Evolutionary conservation across 192 early-diverging fungal species (phyloP).

Genomic region (Backusella australiensis): DNA sequence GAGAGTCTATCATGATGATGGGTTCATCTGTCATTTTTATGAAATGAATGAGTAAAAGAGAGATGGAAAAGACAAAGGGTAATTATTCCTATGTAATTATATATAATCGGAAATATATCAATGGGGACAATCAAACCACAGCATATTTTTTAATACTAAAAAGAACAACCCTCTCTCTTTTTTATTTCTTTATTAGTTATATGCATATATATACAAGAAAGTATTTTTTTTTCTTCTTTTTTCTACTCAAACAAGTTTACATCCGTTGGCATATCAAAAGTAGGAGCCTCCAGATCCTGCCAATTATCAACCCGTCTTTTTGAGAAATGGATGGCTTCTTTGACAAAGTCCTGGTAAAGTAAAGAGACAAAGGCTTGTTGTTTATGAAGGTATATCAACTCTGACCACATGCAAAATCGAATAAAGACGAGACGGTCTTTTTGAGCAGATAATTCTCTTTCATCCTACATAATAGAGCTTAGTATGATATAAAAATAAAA

Average conservation of each 20-base stretch:
- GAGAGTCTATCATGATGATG: background rate
- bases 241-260: constrained; percentile 21
- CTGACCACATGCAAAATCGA: constrained; percentile 56
- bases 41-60: background rate
- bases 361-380: constrained; percentile 56
- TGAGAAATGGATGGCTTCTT: constrained; percentile 53
- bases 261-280: constrained; percentile 31
- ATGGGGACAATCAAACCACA: background rate
- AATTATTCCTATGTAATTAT: background rate
- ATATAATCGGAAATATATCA: background rate
- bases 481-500: background rate
- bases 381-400: constrained; percentile 61
- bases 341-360: constrained; percentile 62
- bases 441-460: constrained; percentile 46
- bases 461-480: constrained; percentile 40
- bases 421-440: constrained; percentile 41
- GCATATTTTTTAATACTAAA: background rate
- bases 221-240: background rate
- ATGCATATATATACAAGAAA: background rate
- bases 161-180: background rate
- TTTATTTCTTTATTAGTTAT: background rate
- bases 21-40: background rate
- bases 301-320: constrained; percentile 22
- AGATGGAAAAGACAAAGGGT: background rate
- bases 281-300: constrained; percentile 30